Conservation (phyloP, 1,284 basidiomycete species). For the Rugosomyces carneus region DNA sequence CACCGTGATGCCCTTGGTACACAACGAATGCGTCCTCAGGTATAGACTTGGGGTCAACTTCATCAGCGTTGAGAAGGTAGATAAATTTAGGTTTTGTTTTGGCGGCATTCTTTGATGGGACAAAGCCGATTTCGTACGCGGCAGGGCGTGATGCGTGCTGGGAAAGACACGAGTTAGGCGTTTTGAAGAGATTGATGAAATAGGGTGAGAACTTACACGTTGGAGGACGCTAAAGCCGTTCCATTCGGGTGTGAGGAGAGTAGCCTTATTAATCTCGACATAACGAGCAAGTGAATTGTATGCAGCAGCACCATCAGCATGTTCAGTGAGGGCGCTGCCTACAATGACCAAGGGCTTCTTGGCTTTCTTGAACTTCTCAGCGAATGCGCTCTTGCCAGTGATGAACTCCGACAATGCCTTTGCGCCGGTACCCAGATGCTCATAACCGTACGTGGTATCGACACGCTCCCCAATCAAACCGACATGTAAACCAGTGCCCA, state of each 20-base stretch:
- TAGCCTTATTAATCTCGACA: slow-evolving; percentile 73
- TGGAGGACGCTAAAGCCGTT: slow-evolving; percentile 94
- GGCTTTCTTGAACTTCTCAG: slow-evolving; percentile 83
- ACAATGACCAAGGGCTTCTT: slow-evolving; percentile 94
- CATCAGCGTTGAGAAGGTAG: slow-evolving; percentile 96
- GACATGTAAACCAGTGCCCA: slow-evolving; percentile 81
- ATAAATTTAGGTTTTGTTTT: slow-evolving; percentile 88
- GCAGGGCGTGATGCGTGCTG: slow-evolving; percentile 88
- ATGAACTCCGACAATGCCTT: slow-evolving; percentile 81
- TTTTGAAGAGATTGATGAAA: background rate
- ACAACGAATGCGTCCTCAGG: slow-evolving; percentile 95
- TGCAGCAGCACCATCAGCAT: slow-evolving; percentile 78
- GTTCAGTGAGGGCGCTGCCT: slow-evolving; percentile 84
- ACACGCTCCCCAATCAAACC: slow-evolving; percentile 90
- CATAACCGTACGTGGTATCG: slow-evolving; percentile 91
- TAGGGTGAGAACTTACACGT: slow-evolving; percentile 47
- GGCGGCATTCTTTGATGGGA: slow-evolving; percentile 75
- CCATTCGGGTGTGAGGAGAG: slow-evolving; percentile 86
- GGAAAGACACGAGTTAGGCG: slow-evolving; percentile 5
- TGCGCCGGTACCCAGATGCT: slow-evolving; percentile 79
- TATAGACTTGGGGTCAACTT: slow-evolving; percentile 87
- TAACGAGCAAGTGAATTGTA: slow-evolving; percentile 79
- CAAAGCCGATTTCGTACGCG: slow-evolving; percentile 93
- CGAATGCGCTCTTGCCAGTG: slow-evolving; percentile 74
- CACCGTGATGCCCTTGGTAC: slow-evolving; percentile 99